Evolutionary conservation across 768 basidiomycete genomes (phyloP), one percentile per base, ranked within the genome.

Genomic region (Aureoboletus auriporus): DNA sequence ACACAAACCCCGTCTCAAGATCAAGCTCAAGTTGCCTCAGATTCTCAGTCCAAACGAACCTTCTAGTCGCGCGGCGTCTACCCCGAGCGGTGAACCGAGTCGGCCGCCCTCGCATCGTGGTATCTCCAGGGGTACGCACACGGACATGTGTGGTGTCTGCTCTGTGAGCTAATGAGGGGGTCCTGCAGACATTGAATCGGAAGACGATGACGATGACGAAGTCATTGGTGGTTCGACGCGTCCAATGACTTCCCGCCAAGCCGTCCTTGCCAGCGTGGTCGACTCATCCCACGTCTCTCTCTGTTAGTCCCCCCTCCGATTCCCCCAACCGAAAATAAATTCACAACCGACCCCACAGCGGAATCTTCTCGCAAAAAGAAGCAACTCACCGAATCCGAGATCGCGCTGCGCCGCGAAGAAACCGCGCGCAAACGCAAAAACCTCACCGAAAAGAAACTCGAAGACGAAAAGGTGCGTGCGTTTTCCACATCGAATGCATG

Each of bases 371-470:
- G 59, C 20, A 79, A 79, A 65, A 89, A 86, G 64, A 83, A 84
- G 57, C 75, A 79, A 8, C 69, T 87, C 7, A 89, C 82, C 8
- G 84, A 85, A 51, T 75, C 79, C 2, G 88, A 90, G 64, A 71
- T 89, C 4, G 86, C 86, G 0, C 69, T 89, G 3, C 76, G 83
- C 35, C 74, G 84, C 16, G 87, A 91, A 57, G 91, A 93, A 62
- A 89, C 84, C 0, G 87, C 88, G 0, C 72, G 89, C 33, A 93
- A 91, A 67, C 75, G 91, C 44, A 86, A 80, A 58, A 86, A 89
- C 57, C 67, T 92, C 38, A 80, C 79, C 6, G 88, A 91, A 67
- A 89, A 89, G 71, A 88, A 86, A 65, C 72, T 90, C 4, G 86
- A 89, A 60, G 88, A 91, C 49, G 89, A 91, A 66, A 90, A 89